Base-by-base conservation (phyloP, 2,329 filamentous ascomycete genomes). In the Trichoderma endophyticum region DNA sequence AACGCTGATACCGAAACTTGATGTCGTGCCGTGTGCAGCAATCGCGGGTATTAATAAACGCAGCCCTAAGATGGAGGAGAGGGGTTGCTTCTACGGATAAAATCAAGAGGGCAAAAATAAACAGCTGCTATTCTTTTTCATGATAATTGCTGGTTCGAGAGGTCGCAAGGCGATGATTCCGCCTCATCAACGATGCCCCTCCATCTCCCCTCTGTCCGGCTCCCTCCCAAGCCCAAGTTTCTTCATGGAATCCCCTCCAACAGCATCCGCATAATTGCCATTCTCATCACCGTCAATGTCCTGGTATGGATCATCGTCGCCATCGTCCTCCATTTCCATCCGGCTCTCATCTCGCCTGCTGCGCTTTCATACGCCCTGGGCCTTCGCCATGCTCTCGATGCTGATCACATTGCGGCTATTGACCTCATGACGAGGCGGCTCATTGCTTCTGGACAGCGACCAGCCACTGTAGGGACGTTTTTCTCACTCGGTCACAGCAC, bases 401-500 rank as follows among this genome's bases (percentile, higher is more conserved):
- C 95, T n/a, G 95, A 98, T 82, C 96, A 98, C 80, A 88, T 87
- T 77, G 82, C 83, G 77, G 95, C 95, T 74, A 99, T 98, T 77
- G 95, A 98, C 82, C 88, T 98, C 48, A 97, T 97, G 91, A 98
- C 96, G 1, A 88, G 96, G 3, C 90, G 95, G 7, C 88, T 98
- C 28, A 90, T 98, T 48, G 95, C 95, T 0, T 89, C 93, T 0
- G 94, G 94, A 21, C 93, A 96, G 78, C 89, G 89, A 2, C 95
- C 95, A 2, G 94, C 97, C 12, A 95, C 95, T 0, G 95, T 98
- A 1, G 96, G 95, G 57, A 97, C 94, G 1, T 98, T 93, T 80
- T 98, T 99, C 84, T 95, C 92, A 0, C 87, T 98, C 0, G 95
- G 96, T 0, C 95, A 98, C 82, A 97, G 93, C 28, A 98, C 95